Evolutionary conservation across 2,329 filamentous ascomycete genomes (phyloP).

Genomic region (Neoscytalidium dimidiatum): DNA sequence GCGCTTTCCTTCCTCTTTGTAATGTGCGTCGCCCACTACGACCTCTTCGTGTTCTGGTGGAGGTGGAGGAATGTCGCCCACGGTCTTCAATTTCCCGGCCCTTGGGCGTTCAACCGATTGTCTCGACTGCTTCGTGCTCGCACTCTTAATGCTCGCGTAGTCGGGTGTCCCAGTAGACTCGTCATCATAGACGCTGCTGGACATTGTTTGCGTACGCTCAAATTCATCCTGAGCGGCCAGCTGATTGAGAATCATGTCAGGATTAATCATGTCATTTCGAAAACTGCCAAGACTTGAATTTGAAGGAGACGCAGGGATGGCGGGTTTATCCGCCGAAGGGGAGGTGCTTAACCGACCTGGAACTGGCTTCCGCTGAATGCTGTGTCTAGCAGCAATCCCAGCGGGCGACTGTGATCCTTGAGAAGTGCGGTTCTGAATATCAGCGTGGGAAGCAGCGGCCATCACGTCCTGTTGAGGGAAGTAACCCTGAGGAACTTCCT

Average conservation of each 20-base stretch:
- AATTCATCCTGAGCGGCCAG: constrained; percentile 29
- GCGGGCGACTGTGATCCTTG: constrained; percentile 25
- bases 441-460: constrained; percentile 24
- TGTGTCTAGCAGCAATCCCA: constrained; percentile 4
- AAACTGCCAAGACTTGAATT: constrained; percentile 47
- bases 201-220: constrained; percentile 33
- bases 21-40: constrained; percentile 51
- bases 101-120: constrained; percentile 62
- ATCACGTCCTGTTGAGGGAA: constrained; percentile 17
- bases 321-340: constrained; percentile 35
- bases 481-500: constrained; percentile 27
- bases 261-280: constrained; percentile 47
- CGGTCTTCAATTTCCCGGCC: constrained; percentile 77
- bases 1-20: constrained; percentile 35
- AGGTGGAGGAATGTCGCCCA: constrained; percentile 51
- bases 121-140: constrained; percentile 42
- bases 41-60: constrained; percentile 44
- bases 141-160: constrained; percentile 68
- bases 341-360: constrained; percentile 42
- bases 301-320: constrained; percentile 35
- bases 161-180: constrained; percentile 70
- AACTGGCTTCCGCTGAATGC: constrained; percentile 41
- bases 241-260: constrained; percentile 43
- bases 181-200: constrained; percentile 62
- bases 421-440: constrained; percentile 24